Evolutionary conservation across 2,329 filamentous ascomycete genomes (phyloP).

Genomic region (Ophiostoma fasciatum): DNA sequence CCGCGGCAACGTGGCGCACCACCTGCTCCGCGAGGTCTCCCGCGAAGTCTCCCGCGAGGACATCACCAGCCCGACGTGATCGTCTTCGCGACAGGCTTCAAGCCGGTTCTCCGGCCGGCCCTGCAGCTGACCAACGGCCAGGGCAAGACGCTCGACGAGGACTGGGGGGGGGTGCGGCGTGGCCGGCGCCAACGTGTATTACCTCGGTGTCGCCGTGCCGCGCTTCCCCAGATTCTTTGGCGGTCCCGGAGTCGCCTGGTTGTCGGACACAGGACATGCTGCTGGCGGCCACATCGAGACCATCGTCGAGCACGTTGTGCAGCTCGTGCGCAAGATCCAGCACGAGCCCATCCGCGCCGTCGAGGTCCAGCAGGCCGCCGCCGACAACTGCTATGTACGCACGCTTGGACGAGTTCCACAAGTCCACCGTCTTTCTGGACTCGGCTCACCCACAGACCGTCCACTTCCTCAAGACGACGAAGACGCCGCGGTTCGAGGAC

Average conservation of each 20-base stretch:
- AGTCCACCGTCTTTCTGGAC: conserved; percentile 25
- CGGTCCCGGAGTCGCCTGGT: conserved; percentile 8
- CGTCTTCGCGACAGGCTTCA: conserved; percentile 25
- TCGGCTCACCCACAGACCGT: conserved; percentile 12
- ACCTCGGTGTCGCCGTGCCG: conserved; percentile 9
- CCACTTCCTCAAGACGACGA: conserved; percentile 12
- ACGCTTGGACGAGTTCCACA: conserved; percentile 29
- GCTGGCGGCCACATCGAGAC: conserved; percentile 10
- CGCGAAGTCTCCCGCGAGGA: conserved; percentile 25
- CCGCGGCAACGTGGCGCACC: conserved; percentile 5
- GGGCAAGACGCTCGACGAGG: conserved; percentile 9
- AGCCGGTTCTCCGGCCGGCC: conserved; percentile 16
- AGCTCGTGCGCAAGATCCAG: conserved; percentile 28
- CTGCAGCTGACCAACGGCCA: conserved; percentile 16
- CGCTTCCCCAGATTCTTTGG: conserved; percentile 12
- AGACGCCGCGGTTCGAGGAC: conserved; percentile 9
- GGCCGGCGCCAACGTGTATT: conserved; percentile 13
- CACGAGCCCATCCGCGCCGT: conserved; percentile 31
- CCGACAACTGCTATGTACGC: conserved; percentile 36
- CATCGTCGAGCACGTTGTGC: conserved; percentile 17
- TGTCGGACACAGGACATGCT: conserved; percentile 9
- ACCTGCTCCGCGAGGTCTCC: conserved; percentile 22
- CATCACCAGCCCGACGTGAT: conserved; percentile 20
- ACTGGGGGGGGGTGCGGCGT: too few species aligned
- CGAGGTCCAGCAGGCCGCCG: conserved; percentile 28